phyloP scores from a whole-genome alignment of 257 asterid genomes.

The Jaltomata sinuosa region DNA sequence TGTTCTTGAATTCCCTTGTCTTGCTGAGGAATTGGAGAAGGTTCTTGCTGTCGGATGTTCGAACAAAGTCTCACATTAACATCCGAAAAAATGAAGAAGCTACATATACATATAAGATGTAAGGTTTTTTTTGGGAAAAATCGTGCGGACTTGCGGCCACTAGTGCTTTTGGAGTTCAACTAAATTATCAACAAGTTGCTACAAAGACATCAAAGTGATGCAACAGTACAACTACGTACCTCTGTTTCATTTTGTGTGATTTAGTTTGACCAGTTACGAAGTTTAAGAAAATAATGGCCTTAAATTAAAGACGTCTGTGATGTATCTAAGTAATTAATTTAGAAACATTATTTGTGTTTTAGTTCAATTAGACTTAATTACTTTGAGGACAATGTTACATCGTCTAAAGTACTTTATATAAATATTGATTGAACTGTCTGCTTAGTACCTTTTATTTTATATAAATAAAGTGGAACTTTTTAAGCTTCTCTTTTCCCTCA shows the following conservation, averaged over 20 bases:
- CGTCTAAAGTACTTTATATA: too few relatives aligned
- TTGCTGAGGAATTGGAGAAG: constrained; percentile 14
- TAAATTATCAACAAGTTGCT: not conserved
- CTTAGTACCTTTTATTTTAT: too few relatives aligned
- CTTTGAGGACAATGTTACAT: not conserved
- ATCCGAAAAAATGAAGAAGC: not conserved
- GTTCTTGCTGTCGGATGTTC: not conserved
- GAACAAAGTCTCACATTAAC: not conserved
- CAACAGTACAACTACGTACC: not conserved
- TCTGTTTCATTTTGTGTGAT: not conserved
- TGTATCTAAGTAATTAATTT: too few relatives aligned
- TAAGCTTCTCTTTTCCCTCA: too few relatives aligned
- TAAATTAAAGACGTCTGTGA: not conserved
- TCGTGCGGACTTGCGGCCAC: not conserved
- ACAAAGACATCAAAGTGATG: not conserved
- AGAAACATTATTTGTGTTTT: too few relatives aligned
- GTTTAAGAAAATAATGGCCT: not conserved
- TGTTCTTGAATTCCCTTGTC: constrained; percentile 25
- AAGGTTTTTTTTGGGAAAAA: not conserved
- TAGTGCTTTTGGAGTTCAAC: not conserved
- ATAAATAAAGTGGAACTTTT: too few relatives aligned
- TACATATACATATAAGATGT: not conserved
- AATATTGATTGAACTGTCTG: too few relatives aligned
- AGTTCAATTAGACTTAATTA: not conserved
- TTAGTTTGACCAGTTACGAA: not conserved